These are phyloP conservation scores for Solanum stenotomum DNA, from an alignment of 257 asterid species.

Conservation along the genomic window DNA sequence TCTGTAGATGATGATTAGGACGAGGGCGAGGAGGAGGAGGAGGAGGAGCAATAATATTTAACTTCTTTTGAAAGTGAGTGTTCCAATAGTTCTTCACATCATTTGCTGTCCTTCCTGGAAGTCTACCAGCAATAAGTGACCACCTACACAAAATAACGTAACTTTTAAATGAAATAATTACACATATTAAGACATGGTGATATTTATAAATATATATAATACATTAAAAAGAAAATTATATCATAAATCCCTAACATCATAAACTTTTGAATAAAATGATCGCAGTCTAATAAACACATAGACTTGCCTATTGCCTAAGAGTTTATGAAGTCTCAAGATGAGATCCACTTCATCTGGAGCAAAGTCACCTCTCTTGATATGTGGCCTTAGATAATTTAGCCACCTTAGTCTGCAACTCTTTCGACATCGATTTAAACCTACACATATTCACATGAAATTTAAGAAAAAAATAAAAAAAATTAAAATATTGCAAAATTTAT, in stretches of 20 bases:
- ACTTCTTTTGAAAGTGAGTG: not conserved
- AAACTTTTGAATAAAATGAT: not conserved
- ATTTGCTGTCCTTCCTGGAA: conserved; percentile 23
- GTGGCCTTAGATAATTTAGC: conserved; percentile 35
- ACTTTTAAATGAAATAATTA: not conserved
- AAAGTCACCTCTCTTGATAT: conserved; percentile 32
- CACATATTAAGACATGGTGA: not conserved
- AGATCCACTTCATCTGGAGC: conserved; percentile 35
- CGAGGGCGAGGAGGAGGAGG: too few relatives aligned
- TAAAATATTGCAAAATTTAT: too few relatives aligned
- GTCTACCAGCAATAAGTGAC: conserved; percentile 27
- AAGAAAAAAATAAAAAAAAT: too few relatives aligned
- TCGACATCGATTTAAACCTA: conserved; percentile 44
- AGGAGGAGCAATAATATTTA: not conserved
- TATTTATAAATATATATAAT: too few relatives aligned
- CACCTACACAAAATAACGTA: conserved; percentile 3
- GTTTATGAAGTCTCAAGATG: conserved; percentile 41
- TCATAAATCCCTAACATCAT: too few relatives aligned
- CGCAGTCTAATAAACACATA: not conserved
- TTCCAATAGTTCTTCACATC: conserved; percentile 32
- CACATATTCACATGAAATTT: not conserved
- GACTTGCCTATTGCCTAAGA: conserved; percentile 42
- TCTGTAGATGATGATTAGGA: not conserved
- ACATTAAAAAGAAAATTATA: too few relatives aligned
- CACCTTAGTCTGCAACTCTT: conserved; percentile 48